Conservation (phyloP, 805 yeast species). For the Metschnikowia noctiluminum region DNA sequence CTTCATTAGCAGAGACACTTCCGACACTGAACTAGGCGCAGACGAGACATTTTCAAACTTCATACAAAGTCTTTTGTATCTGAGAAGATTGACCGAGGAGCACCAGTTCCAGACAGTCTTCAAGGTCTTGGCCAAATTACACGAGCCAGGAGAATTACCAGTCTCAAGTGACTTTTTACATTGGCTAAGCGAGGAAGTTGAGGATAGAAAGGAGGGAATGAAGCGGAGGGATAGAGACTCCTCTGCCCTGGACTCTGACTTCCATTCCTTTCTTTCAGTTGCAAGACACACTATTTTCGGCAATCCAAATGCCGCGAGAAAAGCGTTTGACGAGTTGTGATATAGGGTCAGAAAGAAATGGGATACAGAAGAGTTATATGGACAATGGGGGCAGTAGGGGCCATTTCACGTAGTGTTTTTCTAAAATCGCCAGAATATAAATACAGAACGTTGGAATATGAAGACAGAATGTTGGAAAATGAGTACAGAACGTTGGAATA, state of each 20-base stretch:
- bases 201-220: conserved; percentile 15
- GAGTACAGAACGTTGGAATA: no score
- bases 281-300: conserved; percentile 72
- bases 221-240: not conserved
- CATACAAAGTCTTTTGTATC: conserved; percentile 33
- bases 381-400: no score
- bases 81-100: conserved; percentile 27
- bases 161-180: conserved; percentile 46
- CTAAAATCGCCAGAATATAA: no score
- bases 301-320: conserved; percentile 58
- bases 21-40: conserved; percentile 14
- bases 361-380: no score
- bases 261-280: conserved; percentile 32
- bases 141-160: conserved; percentile 24
- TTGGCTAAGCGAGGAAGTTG: conserved; percentile 58
- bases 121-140: conserved; percentile 30
- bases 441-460: no score
- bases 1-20: conserved; percentile 15
- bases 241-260: conserved; percentile 31
- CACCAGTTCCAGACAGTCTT: conserved; percentile 34
- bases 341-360: not conserved
- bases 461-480: no score
- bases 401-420: no score
- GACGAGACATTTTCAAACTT: conserved; percentile 33
- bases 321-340: conserved; percentile 44